These are phyloP conservation scores for Cladophialophora psammophila DNA, from an alignment of 2,329 filamentous ascomycete genomes.

Conservation along the genomic window DNA sequence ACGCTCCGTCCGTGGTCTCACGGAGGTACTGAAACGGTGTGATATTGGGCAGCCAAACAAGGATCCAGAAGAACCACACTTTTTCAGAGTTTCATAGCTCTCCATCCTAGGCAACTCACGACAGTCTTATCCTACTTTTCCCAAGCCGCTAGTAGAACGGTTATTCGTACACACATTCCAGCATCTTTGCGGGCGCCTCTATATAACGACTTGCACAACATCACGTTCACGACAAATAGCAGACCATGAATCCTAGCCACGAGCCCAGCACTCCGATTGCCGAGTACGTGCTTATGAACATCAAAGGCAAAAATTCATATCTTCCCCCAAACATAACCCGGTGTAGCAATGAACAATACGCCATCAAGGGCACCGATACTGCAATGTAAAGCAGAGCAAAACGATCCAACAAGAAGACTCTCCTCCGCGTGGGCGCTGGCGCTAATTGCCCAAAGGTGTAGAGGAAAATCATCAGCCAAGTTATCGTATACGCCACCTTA, in stretches of 20 bases:
- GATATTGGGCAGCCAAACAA: background rate
- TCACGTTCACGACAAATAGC: conserved; percentile 72
- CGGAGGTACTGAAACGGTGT: background rate
- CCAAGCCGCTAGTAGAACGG: background rate
- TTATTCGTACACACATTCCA: conserved; percentile 16
- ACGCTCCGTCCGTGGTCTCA: background rate
- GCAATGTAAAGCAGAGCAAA: conserved; percentile 90
- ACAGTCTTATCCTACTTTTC: background rate
- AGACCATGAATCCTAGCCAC: conserved; percentile 92
- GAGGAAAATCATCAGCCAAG: conserved; percentile 88
- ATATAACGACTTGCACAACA: conserved; percentile 18
- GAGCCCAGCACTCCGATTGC: conserved; percentile 94
- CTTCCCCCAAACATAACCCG: conserved; percentile 79
- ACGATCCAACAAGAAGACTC: conserved; percentile 89
- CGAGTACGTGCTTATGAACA: conserved; percentile 96
- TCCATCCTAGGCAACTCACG: background rate
- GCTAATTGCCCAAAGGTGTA: conserved; percentile 86
- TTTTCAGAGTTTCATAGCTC: background rate
- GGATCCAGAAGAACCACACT: background rate
- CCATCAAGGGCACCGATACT: conserved; percentile 84
- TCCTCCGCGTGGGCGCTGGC: conserved; percentile 77
- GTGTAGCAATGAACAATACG: conserved; percentile 87
- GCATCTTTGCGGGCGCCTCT: background rate
- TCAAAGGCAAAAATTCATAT: conserved; percentile 90
- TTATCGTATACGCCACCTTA: conserved; percentile 90